Evolutionary conservation across 495 filamentous ascomycete genomes (phyloP), one percentile per base, ranked within the genome.

Genomic region (Xylaria bambusicola): DNA sequence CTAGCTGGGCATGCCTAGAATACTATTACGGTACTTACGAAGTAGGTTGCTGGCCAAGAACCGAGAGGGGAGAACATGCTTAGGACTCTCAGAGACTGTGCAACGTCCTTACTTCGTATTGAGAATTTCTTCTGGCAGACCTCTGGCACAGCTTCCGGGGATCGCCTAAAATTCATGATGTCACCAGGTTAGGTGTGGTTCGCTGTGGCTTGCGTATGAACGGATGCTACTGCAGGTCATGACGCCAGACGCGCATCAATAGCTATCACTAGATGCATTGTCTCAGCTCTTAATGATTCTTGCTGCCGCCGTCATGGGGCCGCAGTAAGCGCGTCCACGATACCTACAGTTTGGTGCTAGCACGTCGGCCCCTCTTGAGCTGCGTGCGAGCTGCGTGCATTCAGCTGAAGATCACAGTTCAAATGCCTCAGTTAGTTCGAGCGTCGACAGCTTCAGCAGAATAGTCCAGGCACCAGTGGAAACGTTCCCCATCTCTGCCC

Each of bases 101-200:
- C n/a, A n/a, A n/a, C n/a, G n/a, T n/a, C n/a, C n/a, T n/a, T n/a
- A n/a, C n/a, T n/a, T n/a, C n/a, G n/a, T n/a, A n/a, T n/a, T n/a
- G n/a, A n/a, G n/a, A n/a, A n/a, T n/a, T n/a, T n/a, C n/a, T n/a
- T n/a, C n/a, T n/a, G n/a, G n/a, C n/a, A n/a, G n/a, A n/a, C n/a
- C n/a, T n/a, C n/a, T n/a, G n/a, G n/a, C n/a, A n/a, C n/a, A n/a
- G n/a, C n/a, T n/a, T n/a, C n/a, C n/a, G n/a, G n/a, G n/a, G n/a
- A n/a, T 41, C 21, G 23, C 35, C 35, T 52, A 18, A 23, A 52
- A 33, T 52, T 26, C 26, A 52, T 41, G 35, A 41, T 52, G 50
- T 41, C 50, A 52, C 12, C 9, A 12, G 13, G 15, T 33, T 15
- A 31, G 29, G 29, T 20, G 10, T 7, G 15, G n/a, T n/a, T n/a